Percentiles rank a stretch among this genome's conserved stretches.
Conservation (phyloP, 2,329 filamentous ascomycete genomes). For the Aspergillus pseudoviridinutans region DNA sequence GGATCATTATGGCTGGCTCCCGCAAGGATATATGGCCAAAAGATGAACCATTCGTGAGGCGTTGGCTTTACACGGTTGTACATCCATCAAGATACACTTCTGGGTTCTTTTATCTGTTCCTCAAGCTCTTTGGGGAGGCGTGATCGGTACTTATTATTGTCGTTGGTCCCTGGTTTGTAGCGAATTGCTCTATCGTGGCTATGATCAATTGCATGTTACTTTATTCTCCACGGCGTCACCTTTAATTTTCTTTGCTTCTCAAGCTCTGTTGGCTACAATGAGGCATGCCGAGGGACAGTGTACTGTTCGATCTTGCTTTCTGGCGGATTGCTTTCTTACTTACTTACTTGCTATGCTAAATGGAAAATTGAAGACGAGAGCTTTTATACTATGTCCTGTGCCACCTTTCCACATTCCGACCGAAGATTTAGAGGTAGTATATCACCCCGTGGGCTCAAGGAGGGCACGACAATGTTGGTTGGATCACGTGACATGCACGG, state of each 20-base stretch:
- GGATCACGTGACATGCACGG: conserved; percentile 18
- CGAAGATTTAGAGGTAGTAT: not conserved
- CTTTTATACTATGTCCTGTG: not conserved
- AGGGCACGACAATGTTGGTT: too few relatives aligned
- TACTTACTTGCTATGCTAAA: conserved; percentile 18
- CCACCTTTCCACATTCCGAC: not conserved
- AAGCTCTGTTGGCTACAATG: not conserved
- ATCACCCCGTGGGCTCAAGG: not conserved
- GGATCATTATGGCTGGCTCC: not conserved
- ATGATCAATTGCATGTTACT: conserved; percentile 11
- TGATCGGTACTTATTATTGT: conserved; percentile 12
- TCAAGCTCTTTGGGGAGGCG: conserved; percentile 7
- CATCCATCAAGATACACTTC: conserved; percentile 21
- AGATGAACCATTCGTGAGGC: conserved; percentile 13
- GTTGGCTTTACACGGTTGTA: conserved; percentile 22
- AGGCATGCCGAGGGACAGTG: not conserved
- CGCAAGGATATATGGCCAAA: conserved; percentile 7
- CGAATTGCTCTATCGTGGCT: conserved; percentile 11
- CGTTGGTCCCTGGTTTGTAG: conserved; percentile 6
- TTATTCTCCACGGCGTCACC: conserved; percentile 7
- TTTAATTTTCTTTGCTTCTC: conserved; percentile 1
- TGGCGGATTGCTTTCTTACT: conserved; percentile 13
- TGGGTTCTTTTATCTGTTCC: conserved; percentile 10
- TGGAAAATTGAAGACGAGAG: not conserved
- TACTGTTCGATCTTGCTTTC: not conserved